These are phyloP conservation scores for Porogramme epimiltina DNA, from an alignment of 1,284 basidiomycete species.

Conservation along the genomic window DNA sequence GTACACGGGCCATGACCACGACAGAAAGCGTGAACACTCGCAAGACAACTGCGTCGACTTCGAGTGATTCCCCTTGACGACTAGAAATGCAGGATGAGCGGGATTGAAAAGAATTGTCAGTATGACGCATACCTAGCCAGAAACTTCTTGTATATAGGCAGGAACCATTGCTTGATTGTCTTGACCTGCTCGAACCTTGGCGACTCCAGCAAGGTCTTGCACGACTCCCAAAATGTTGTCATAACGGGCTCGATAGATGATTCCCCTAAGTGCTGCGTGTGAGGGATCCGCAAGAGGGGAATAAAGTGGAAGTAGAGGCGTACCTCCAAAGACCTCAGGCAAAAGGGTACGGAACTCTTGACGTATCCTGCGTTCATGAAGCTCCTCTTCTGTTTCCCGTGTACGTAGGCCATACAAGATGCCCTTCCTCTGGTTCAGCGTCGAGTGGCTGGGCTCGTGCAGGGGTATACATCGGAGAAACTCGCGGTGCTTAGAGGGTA, in stretches of 20 bases:
- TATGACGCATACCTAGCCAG: constrained; percentile 43
- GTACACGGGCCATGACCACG: constrained; percentile 59
- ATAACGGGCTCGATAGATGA: constrained; percentile 32
- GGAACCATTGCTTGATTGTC: constrained; percentile 66
- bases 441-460: constrained; percentile 53
- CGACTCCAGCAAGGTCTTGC: constrained; percentile 48
- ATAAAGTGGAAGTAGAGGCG: background rate
- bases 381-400: constrained; percentile 68
- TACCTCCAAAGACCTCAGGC: constrained; percentile 70
- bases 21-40: constrained; percentile 59
- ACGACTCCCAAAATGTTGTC: constrained; percentile 43
- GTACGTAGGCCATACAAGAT: constrained; percentile 66
- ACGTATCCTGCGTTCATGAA: constrained; percentile 66
- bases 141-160: constrained; percentile 61
- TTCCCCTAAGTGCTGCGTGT: too few species aligned
- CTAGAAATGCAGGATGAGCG: constrained; percentile 1
- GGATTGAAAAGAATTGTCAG: background rate
- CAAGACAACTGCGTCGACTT: constrained; percentile 13
- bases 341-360: constrained; percentile 65
- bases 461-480: constrained; percentile 73
- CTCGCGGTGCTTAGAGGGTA: constrained; percentile 62
- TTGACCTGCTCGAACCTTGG: constrained; percentile 73
- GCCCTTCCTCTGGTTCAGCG: constrained; percentile 67
- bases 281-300: too few species aligned
- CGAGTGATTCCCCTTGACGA: constrained; percentile 4